A percentile compares a stretch with the other conserved stretches of the same genome.
phyloP scores from a whole-genome alignment of 2,329 filamentous ascomycete species.

The Xylaria polymorpha region DNA sequence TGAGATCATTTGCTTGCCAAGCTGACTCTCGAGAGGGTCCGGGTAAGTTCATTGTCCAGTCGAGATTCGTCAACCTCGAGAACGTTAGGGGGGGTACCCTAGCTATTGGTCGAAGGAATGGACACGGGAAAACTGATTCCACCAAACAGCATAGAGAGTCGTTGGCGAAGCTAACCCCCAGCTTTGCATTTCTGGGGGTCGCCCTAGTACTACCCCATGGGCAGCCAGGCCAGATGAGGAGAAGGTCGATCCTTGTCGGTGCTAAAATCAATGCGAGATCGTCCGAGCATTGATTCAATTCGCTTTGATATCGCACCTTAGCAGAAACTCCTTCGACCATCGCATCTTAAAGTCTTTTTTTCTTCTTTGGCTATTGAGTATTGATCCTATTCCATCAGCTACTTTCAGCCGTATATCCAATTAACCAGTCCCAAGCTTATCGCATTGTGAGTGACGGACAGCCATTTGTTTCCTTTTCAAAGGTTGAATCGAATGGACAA shows the following conservation, averaged over 20 bases:
- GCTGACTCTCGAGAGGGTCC: slow-evolving; percentile 9
- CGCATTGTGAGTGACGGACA: neutral
- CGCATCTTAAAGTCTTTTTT: neutral
- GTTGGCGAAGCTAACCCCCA: slow-evolving; percentile 19
- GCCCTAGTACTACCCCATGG: slow-evolving; percentile 33
- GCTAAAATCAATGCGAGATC: slow-evolving; percentile 22
- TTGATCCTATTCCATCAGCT: slow-evolving; percentile 15
- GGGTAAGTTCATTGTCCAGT: slow-evolving; percentile 26
- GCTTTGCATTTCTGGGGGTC: slow-evolving; percentile 31
- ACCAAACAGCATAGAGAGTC: slow-evolving; percentile 35
- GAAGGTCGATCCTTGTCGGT: slow-evolving; percentile 23
- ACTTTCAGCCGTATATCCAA: neutral
- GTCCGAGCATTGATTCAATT: neutral
- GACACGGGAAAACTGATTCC: slow-evolving; percentile 31
- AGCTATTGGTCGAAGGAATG: slow-evolving; percentile 15
- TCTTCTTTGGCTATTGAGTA: slow-evolving; percentile 9
- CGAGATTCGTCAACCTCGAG: slow-evolving; percentile 19
- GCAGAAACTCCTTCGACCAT: slow-evolving; percentile 7
- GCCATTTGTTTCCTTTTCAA: neutral
- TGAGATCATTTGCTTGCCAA: slow-evolving; percentile 21
- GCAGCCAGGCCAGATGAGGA: slow-evolving; percentile 32
- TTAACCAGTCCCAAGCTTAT: neutral
- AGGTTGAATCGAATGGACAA: neutral
- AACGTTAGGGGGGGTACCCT: slow-evolving; percentile 3
- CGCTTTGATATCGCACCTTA: slow-evolving; percentile 20